A percentile compares a stretch with the other conserved stretches of the same genome.
Evolutionary conservation across 768 basidiomycete species (phyloP).

Genomic region (Psilocybe cyanescens): DNA sequence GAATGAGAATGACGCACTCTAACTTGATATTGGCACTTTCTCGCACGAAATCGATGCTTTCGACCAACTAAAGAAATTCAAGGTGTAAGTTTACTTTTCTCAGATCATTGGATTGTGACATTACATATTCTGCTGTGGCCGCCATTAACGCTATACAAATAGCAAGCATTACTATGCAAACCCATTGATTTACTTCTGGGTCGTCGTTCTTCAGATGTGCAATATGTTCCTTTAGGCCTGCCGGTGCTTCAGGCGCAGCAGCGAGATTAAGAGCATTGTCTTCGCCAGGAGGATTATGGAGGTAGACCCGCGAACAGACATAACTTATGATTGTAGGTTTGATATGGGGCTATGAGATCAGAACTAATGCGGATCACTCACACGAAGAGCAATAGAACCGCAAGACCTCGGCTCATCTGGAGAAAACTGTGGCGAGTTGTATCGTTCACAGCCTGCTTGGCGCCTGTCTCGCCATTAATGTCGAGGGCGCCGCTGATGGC

Average conservation of each 20-base stretch:
- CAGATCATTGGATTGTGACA: background rate
- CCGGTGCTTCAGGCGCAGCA: constrained; percentile 45
- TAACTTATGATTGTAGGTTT: constrained; percentile 44
- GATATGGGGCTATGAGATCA: background rate
- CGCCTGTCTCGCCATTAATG: constrained; percentile 10
- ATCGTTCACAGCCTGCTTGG: constrained; percentile 37
- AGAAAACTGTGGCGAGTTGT: constrained; percentile 50
- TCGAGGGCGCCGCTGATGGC: constrained; percentile 40
- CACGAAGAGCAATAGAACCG: constrained; percentile 65
- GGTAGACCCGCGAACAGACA: constrained; percentile 66
- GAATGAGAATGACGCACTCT: constrained; percentile 45
- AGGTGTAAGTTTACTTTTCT: background rate
- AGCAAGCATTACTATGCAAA: constrained; percentile 56
- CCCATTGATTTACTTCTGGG: constrained; percentile 67
- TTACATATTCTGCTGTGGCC: constrained; percentile 71
- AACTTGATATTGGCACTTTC: constrained; percentile 43
- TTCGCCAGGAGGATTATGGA: constrained; percentile 73
- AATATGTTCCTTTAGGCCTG: constrained; percentile 44
- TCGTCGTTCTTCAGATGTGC: constrained; percentile 37
- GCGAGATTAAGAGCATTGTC: constrained; percentile 43
- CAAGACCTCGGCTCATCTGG: constrained; percentile 66
- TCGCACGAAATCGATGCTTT: constrained; percentile 62
- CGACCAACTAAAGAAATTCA: constrained; percentile 52
- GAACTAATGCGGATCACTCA: constrained; percentile 31
- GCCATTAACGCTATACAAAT: constrained; percentile 65